Conservation (phyloP, 202 grass and related monocot genomes). For the Zoysia matrella region DNA sequence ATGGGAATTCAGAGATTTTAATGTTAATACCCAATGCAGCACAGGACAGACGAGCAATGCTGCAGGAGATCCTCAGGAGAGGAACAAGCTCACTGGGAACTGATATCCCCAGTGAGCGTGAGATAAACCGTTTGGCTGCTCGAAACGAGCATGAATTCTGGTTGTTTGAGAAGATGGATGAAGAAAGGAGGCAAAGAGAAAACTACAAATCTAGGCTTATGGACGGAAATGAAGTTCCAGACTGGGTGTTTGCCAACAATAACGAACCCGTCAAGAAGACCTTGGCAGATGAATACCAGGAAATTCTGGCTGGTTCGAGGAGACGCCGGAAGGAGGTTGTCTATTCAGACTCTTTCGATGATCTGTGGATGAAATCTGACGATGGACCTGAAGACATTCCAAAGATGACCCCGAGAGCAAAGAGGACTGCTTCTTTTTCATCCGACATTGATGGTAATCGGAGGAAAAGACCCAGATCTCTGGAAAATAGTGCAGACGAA, state of each 20-base stretch:
- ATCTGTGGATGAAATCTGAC: slow-evolving; percentile 92
- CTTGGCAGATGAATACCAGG: slow-evolving; percentile 43
- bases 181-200: slow-evolving; percentile 91
- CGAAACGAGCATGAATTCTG: slow-evolving; percentile 89
- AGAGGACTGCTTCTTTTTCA: slow-evolving; percentile 47
- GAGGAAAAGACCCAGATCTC: slow-evolving; percentile 45
- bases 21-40: slow-evolving; percentile 59
- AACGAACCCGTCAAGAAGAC: slow-evolving; percentile 50
- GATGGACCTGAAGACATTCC: slow-evolving; percentile 73
- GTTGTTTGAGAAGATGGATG: slow-evolving; percentile 99
- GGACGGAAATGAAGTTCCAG: slow-evolving; percentile 89
- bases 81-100: slow-evolving; percentile 93
- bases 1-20: slow-evolving; percentile 29
- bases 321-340: slow-evolving; percentile 91
- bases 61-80: slow-evolving; percentile 95
- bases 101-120: slow-evolving; percentile 94
- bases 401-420: slow-evolving; percentile 69
- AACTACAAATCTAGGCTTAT: slow-evolving; percentile 90
- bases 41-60: slow-evolving; percentile 84
- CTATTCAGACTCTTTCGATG: slow-evolving; percentile 81
- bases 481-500: slow-evolving; percentile 46
- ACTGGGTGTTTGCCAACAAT: slow-evolving; percentile 79
- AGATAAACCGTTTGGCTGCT: slow-evolving; percentile 96
- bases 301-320: slow-evolving; percentile 57
- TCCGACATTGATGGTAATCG: slow-evolving; percentile 41